phyloP scores from a whole-genome alignment of 179 eudicot genomes.

The Beta lomatogona region DNA sequence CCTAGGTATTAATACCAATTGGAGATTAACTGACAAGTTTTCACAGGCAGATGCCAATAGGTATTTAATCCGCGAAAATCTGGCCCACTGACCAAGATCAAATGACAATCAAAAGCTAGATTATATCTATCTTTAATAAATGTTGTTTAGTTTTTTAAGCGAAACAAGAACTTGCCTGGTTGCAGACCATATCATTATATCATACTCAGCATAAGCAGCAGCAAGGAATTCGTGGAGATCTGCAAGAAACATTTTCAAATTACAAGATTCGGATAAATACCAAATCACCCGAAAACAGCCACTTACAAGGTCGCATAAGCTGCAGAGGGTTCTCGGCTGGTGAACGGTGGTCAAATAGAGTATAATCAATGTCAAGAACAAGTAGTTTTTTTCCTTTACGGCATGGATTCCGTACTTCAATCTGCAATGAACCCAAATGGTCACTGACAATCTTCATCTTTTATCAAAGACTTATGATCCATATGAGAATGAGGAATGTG shows the following conservation, averaged over 20 bases:
- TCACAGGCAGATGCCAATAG: not conserved
- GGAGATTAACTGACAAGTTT: not conserved
- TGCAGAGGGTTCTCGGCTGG: conserved; percentile 85
- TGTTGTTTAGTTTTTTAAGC: not conserved
- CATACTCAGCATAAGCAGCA: conserved; percentile 95
- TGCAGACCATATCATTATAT: conserved; percentile 98
- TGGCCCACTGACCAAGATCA: not conserved
- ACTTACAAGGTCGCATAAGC: conserved; percentile 98
- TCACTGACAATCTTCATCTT: not conserved
- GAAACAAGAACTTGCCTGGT: conserved; percentile 60
- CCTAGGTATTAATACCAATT: not conserved
- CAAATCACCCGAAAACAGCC: conserved; percentile 5
- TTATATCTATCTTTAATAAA: not conserved
- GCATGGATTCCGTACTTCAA: conserved; percentile 81
- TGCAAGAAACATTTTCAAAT: conserved; percentile 31
- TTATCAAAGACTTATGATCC: too few relatives aligned
- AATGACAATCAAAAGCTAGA: not conserved
- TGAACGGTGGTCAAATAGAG: conserved; percentile 96
- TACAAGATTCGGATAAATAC: conserved; percentile 14
- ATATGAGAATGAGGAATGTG: too few relatives aligned
- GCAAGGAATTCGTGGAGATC: conserved; percentile 95
- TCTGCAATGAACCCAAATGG: conserved; percentile 44
- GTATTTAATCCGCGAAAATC: not conserved
- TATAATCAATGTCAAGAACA: conserved; percentile 94
- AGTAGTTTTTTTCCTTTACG: conserved; percentile 91